A percentile compares a stretch with the other conserved stretches of the same genome.
These are phyloP conservation scores for Aegilops bicornis DNA, from an alignment of 176 grass and related monocot genomes.

Conservation along the genomic window DNA sequence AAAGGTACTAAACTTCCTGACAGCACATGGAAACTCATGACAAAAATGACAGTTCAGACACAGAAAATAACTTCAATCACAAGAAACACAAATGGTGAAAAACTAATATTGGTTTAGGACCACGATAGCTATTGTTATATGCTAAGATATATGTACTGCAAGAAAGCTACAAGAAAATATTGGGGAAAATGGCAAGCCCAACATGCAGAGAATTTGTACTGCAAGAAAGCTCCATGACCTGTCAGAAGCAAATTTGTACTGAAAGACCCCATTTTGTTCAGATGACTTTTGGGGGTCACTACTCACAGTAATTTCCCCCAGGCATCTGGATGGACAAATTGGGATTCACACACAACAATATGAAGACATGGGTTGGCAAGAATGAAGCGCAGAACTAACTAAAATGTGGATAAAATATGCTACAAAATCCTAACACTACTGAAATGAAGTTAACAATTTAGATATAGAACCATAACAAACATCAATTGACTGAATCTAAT, in stretches of 20 bases:
- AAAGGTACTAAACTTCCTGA: slow-evolving; percentile 6
- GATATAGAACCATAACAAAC: not conserved
- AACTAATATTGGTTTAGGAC: not conserved
- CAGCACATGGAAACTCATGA: not conserved
- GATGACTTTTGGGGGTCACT: not conserved
- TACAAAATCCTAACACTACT: not conserved
- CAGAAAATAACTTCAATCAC: not conserved
- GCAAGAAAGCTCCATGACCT: not conserved
- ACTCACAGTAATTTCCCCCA: not conserved
- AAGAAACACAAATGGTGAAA: not conserved
- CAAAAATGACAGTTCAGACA: not conserved
- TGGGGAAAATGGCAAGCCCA: not conserved
- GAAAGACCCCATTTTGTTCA: not conserved
- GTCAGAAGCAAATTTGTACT: not conserved
- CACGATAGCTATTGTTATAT: not conserved
- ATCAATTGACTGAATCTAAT: not conserved
- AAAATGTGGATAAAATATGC: not conserved
- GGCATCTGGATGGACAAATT: not conserved
- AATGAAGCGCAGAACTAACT: not conserved
- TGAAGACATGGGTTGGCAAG: no score
- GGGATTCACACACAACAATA: not conserved
- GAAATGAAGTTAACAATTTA: not conserved
- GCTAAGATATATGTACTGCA: not conserved
- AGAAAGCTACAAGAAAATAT: slow-evolving; percentile 11
- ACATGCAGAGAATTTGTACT: not conserved